phyloP scores from a whole-genome alignment of 176 grass and related monocot genomes.

The Juncus inflexus region DNA sequence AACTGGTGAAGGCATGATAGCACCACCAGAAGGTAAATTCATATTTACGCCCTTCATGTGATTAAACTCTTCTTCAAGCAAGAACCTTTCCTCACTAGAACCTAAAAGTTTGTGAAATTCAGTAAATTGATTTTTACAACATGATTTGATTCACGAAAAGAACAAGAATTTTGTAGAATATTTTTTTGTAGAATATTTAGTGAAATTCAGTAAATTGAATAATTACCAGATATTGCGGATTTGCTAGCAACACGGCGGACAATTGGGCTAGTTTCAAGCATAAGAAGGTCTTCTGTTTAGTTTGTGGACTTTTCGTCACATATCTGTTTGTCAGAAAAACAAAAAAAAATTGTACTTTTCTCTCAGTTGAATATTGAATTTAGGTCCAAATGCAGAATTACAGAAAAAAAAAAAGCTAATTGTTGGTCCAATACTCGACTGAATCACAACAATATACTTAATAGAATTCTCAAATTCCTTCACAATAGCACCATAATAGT shows the following conservation, averaged over 20 bases:
- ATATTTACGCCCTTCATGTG: conserved; percentile 40
- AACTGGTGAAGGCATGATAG: conserved; percentile 41
- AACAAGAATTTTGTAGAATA: too few species aligned
- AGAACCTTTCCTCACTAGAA: conserved; percentile 26
- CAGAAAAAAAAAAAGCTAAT: too few species aligned
- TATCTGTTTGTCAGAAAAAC: neutral
- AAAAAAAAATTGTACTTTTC: neutral
- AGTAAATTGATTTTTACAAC: neutral
- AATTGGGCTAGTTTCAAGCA: conserved; percentile 33
- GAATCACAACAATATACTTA: too few species aligned
- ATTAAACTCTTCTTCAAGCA: conserved; percentile 19
- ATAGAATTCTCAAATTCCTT: too few species aligned
- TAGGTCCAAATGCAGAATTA: too few species aligned
- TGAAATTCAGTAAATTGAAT: neutral
- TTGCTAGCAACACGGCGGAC: conserved; percentile 35
- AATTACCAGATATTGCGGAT: conserved; percentile 13
- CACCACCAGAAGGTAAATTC: conserved; percentile 22
- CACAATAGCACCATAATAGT: too few species aligned
- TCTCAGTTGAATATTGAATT: too few species aligned
- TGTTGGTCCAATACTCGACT: too few species aligned
- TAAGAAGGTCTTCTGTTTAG: conserved; percentile 4
- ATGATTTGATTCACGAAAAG: neutral
- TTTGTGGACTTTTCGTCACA: neutral
- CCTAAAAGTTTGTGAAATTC: conserved; percentile 9
- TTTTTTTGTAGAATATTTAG: too few species aligned